phyloP scores from a whole-genome alignment of 345 rosid genomes.

The Gossypium raimondii region DNA sequence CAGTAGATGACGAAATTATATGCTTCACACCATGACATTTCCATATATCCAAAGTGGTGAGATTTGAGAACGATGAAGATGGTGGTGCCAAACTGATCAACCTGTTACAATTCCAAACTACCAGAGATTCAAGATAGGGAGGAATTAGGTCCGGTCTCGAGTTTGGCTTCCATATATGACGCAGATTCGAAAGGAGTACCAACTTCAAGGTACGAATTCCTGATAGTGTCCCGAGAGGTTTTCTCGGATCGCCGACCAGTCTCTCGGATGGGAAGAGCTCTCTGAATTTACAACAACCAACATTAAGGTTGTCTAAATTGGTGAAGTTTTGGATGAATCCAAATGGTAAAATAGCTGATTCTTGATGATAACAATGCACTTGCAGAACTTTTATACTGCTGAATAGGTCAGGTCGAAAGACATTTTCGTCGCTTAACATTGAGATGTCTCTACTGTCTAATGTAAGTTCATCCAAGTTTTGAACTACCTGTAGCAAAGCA shows the following conservation, averaged over 20 bases:
- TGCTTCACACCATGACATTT: background rate
- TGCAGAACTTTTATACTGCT: background rate
- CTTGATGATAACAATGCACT: slow-evolving; percentile 19
- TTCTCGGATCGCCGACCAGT: background rate
- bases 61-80: slow-evolving; percentile 6
- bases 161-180: slow-evolving; percentile 4
- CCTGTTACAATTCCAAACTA: background rate
- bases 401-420: background rate
- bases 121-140: slow-evolving; percentile 3
- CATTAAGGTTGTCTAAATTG: slow-evolving; percentile 9
- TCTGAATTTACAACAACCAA: slow-evolving; percentile 15
- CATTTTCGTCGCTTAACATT: background rate
- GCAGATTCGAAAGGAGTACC: background rate
- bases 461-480: slow-evolving; percentile 14
- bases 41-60: slow-evolving; percentile 13
- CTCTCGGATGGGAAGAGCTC: slow-evolving; percentile 4
- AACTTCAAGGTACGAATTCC: slow-evolving; percentile 10
- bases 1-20: slow-evolving; percentile 9
- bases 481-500: background rate
- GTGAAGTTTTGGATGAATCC: slow-evolving; percentile 11
- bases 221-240: background rate
- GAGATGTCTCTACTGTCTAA: slow-evolving; percentile 6
- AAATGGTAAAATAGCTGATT: slow-evolving; percentile 4
- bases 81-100: slow-evolving; percentile 14
- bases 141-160: background rate